Conservation (phyloP, 345 rosid species). For the Cochlearia excelsa region DNA sequence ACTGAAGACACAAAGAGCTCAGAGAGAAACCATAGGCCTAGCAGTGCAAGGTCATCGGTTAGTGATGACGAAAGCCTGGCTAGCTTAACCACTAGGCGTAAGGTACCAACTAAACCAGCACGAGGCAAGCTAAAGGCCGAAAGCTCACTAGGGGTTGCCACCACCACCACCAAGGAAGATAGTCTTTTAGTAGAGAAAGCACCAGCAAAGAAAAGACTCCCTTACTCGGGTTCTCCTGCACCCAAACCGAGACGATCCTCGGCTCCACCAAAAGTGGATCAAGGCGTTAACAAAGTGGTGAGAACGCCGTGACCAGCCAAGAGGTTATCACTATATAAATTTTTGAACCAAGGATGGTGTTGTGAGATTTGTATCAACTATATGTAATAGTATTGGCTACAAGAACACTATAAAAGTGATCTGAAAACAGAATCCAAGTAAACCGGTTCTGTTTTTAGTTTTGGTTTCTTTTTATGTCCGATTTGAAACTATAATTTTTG, state of each 20-base stretch:
- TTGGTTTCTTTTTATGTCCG: too few species aligned
- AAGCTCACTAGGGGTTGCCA: slow-evolving; percentile 29
- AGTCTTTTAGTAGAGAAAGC: slow-evolving; percentile 49
- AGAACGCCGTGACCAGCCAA: slow-evolving; percentile 35
- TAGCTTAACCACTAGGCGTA: slow-evolving; percentile 49
- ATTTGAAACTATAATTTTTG: too few species aligned
- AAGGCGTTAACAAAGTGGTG: slow-evolving; percentile 36
- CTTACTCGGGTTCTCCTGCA: slow-evolving; percentile 70
- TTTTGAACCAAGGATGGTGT: slow-evolving; percentile 20
- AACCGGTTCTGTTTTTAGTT: too few species aligned
- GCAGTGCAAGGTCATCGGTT: slow-evolving; percentile 50
- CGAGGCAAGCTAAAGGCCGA: slow-evolving; percentile 63
- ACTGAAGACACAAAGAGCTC: slow-evolving; percentile 67
- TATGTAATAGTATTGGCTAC: slow-evolving; percentile 8
- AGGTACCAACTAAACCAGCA: slow-evolving; percentile 67
- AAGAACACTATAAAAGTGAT: too few species aligned
- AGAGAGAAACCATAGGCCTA: slow-evolving; percentile 57
- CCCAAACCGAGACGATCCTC: slow-evolving; percentile 70
- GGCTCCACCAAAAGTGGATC: slow-evolving; percentile 65
- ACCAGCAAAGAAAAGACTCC: slow-evolving; percentile 64
- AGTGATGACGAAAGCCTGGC: slow-evolving; percentile 68
- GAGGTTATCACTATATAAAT: background rate
- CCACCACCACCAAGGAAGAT: slow-evolving; percentile 33
- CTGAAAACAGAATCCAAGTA: too few species aligned
- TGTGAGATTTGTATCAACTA: slow-evolving; percentile 26